These are phyloP conservation scores for Aureobasidium sp. DNA, from an alignment of 2,329 filamentous ascomycete species.

Conservation along the genomic window DNA sequence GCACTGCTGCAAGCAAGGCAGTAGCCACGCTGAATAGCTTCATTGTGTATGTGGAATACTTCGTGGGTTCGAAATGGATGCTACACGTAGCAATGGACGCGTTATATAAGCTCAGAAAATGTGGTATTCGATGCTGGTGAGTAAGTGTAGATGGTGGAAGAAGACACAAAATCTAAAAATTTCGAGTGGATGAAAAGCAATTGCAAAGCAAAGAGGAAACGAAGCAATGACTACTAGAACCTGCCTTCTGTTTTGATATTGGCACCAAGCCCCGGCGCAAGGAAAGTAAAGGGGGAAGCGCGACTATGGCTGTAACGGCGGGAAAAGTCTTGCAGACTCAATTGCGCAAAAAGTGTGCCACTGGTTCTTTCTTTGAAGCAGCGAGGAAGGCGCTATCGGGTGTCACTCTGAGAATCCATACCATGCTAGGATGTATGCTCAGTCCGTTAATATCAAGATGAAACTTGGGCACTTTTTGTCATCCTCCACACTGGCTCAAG, in stretches of 20 bases:
- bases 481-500: not conserved
- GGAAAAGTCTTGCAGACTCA: not conserved
- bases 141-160: not conserved
- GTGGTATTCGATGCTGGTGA: not conserved
- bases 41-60: not conserved
- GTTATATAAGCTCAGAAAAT: not conserved
- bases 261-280: not conserved
- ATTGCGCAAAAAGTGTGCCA: not conserved
- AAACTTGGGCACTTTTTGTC: not conserved
- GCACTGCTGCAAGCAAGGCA: constrained; percentile 25
- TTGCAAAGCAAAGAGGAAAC: not conserved
- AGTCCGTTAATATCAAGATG: constrained; percentile 5
- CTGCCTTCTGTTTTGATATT: not conserved
- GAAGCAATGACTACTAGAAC: not conserved
- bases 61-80: not conserved
- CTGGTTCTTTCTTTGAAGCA: not conserved
- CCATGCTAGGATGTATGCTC: not conserved
- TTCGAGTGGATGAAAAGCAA: not conserved
- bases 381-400: not conserved
- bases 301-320: constrained; percentile 9
- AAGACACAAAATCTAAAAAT: not conserved
- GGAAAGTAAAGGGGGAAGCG: not conserved
- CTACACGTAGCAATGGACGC: not conserved
- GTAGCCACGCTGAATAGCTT: constrained; percentile 20
- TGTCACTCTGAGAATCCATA: not conserved